Evolutionary conservation across 1,139 yeast genomes (phyloP).

Genomic region (Yamadazyma songkhlaensis): DNA sequence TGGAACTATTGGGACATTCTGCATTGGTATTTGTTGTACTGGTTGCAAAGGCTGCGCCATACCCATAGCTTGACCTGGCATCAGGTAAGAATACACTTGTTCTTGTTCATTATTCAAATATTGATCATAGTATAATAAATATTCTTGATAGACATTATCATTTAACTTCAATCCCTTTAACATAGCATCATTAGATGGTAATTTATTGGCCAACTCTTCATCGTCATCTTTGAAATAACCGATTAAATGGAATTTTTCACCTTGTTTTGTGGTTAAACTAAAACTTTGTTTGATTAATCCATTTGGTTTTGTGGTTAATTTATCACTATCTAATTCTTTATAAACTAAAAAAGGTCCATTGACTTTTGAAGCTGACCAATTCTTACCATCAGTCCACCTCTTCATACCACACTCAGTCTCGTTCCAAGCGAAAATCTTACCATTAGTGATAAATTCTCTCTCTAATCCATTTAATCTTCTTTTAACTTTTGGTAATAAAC

Average conservation of each 20-base stretch:
- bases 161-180: conserved; percentile 19
- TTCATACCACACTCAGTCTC: conserved; percentile 70
- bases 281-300: conserved; percentile 62
- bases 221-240: conserved; percentile 37
- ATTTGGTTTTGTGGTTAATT: conserved; percentile 27
- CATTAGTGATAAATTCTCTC: conserved; percentile 50
- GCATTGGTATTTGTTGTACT: too few species aligned
- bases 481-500: conserved; percentile 55
- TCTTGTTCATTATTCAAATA: conserved; percentile 6
- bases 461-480: conserved; percentile 61
- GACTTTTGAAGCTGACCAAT: conserved; percentile 72
- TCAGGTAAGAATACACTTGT: too few species aligned
- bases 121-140: conserved; percentile 18
- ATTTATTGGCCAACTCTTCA: conserved; percentile 2
- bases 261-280: conserved; percentile 46
- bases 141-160: conserved; percentile 20
- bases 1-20: too few species aligned
- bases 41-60: too few species aligned
- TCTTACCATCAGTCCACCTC: conserved; percentile 74
- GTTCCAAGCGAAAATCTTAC: conserved; percentile 71
- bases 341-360: conserved; percentile 63
- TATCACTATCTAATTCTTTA: conserved; percentile 50
- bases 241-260: conserved; percentile 54
- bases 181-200: conserved; percentile 20
- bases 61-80: too few species aligned